Percentiles rank a stretch among this genome's conserved stretches.
Evolutionary conservation across 2,329 filamentous ascomycete genomes (phyloP).

Genomic region (Fusarium decemcellulare): DNA sequence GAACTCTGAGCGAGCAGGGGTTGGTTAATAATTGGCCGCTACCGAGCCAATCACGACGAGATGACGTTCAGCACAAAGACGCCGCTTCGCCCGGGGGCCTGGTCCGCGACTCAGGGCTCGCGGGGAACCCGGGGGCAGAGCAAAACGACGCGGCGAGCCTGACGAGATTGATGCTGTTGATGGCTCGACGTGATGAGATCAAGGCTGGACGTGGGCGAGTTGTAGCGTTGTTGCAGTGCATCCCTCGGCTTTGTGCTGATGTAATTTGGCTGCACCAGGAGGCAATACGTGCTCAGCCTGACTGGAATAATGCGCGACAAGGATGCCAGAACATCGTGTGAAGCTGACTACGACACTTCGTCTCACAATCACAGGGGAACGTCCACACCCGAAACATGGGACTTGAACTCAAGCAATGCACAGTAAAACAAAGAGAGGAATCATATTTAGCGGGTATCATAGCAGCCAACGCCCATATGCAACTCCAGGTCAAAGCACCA

Average conservation of each 20-base stretch:
- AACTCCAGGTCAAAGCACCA: slow-evolving; percentile 9
- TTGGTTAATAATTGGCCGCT: slow-evolving; percentile 41
- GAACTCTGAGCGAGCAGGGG: slow-evolving; percentile 50
- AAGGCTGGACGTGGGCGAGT: neutral
- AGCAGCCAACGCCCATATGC: slow-evolving; percentile 22
- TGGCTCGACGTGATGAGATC: slow-evolving; percentile 6
- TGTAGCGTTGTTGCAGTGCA: no score
- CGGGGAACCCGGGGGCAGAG: slow-evolving; percentile 44
- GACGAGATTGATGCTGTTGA: slow-evolving; percentile 17
- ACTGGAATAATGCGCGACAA: neutral
- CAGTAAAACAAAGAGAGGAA: neutral
- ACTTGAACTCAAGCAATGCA: neutral
- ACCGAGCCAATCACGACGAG: slow-evolving; percentile 51
- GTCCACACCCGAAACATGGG: slow-evolving; percentile 6
- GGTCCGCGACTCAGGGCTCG: slow-evolving; percentile 41
- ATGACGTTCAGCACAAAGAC: slow-evolving; percentile 52
- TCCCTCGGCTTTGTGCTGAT: no score
- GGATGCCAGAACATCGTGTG: slow-evolving; percentile 3
- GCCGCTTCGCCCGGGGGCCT: slow-evolving; percentile 41
- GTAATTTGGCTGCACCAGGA: neutral
- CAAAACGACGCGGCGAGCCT: slow-evolving; percentile 22
- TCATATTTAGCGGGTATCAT: slow-evolving; percentile 32
- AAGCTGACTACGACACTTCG: neutral
- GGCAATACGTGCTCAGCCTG: neutral
- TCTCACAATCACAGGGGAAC: neutral